Evolutionary conservation across 2,329 filamentous ascomycete genomes (phyloP), one percentile per base, ranked within the genome.

Genomic region (Biscogniauxia marginata): DNA sequence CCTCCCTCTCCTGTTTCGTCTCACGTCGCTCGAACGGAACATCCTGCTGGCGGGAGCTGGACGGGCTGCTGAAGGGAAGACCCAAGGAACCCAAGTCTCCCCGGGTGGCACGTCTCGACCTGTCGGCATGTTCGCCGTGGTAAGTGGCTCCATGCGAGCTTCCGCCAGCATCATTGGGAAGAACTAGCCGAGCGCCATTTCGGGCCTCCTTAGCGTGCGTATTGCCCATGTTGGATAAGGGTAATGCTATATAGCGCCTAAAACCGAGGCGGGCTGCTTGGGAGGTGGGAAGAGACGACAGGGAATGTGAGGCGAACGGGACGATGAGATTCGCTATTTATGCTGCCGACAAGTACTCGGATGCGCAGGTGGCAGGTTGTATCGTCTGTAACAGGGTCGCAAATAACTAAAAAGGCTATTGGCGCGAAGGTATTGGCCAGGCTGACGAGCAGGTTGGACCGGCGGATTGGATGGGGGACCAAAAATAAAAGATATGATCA

Each of bases 1-100:
- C 91, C 71, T 99, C 95, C 45, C 91, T 84, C 75, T 98, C 95
- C 65, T 93, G 90, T 70, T 88, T 93, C 7, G 92, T 97, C 75
- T 98, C 93, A 56, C 91, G 84, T 56, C 91, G 87, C 61, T 84
- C 81, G 55, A 82, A 81, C 0, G 80, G 79, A 4, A 65, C 75
- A 67, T 81, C 68, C 20, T 63, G 62, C 62, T 61, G 70, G 61
- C 64, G 76, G 65, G 67, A 76, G 64, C 72, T 70, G 3, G 76
- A 74, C 18, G 70, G 71, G 22, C 60, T 58, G 24, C 72, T 65
- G 23, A 75, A 65, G 8, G 72, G 65, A 7, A 83, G 63, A 19
- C 76, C 77, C 23, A 84, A 71, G 9, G 81, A 69, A 22, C 73
- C 72, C 16, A 84, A 66, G 43, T 84, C 81, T 7, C 73, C 71